These are phyloP conservation scores for Magnaporthiopsis rhizophila DNA, from an alignment of 2,329 filamentous ascomycete species.

Conservation along the genomic window DNA sequence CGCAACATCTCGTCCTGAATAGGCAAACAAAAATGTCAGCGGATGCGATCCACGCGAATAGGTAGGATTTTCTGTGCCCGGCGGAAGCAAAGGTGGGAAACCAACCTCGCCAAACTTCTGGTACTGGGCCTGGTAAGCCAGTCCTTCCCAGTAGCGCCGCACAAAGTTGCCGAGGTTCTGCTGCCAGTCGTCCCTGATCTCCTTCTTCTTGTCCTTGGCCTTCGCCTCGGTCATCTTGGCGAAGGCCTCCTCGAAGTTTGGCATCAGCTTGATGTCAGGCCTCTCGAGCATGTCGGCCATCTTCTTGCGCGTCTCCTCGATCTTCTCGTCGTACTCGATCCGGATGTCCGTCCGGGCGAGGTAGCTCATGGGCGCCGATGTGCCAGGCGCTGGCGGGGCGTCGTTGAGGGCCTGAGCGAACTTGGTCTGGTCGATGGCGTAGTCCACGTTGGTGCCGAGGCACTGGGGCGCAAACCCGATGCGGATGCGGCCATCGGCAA, in stretches of 20 bases:
- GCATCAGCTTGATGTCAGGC: conserved; percentile 34
- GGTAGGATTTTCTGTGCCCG: too few relatives aligned
- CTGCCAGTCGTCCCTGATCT: conserved; percentile 34
- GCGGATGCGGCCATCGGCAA: conserved; percentile 37
- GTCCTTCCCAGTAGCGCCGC: conserved; percentile 30
- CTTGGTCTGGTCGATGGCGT: conserved; percentile 26
- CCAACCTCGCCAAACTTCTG: conserved; percentile 10
- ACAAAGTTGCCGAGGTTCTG: conserved; percentile 31
- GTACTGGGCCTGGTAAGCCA: conserved; percentile 23
- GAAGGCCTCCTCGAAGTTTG: conserved; percentile 38
- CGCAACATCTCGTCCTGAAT: conserved; percentile 34
- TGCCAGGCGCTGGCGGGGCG: conserved; percentile 23
- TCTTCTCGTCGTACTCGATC: conserved; percentile 33
- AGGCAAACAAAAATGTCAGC: neutral
- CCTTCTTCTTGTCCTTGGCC: conserved; percentile 20
- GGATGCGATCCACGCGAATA: neutral
- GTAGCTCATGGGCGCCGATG: conserved; percentile 29
- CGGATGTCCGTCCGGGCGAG: conserved; percentile 33
- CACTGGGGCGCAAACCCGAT: conserved; percentile 36
- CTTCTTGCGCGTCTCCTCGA: conserved; percentile 30
- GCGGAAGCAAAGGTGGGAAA: neutral
- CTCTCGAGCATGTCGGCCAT: conserved; percentile 27
- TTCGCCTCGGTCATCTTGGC: conserved; percentile 28
- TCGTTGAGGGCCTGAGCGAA: conserved; percentile 38
- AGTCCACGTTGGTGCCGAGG: conserved; percentile 37